phyloP scores from a whole-genome alignment of 768 basidiomycete genomes.

The Phylloporus arenicola region DNA sequence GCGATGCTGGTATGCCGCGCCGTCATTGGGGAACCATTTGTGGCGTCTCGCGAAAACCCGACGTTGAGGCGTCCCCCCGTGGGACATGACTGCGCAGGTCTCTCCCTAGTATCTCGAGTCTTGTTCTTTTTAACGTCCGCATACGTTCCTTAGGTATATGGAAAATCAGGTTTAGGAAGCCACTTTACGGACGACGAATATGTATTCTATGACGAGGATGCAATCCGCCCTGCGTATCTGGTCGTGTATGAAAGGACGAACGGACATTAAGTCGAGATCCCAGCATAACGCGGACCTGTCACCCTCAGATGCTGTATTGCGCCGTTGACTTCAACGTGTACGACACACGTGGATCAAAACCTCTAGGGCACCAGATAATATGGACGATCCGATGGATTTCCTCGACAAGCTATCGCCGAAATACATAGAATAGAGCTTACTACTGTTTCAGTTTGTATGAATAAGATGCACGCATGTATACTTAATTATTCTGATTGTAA shows the following conservation, averaged over 20 bases:
- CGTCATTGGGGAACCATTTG: constrained; percentile 14
- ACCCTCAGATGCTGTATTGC: neutral
- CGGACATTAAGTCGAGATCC: neutral
- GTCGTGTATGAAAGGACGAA: constrained; percentile 14
- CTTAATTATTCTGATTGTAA: neutral
- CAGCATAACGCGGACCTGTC: neutral
- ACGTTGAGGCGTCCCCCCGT: constrained; percentile 11
- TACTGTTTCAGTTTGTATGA: neutral
- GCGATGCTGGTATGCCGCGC: constrained; percentile 23
- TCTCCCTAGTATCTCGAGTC: neutral
- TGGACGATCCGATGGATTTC: neutral
- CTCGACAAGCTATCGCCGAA: neutral
- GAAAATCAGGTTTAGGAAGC: constrained; percentile 6
- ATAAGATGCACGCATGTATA: neutral
- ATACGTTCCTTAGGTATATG: constrained; percentile 9
- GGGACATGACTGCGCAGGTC: constrained; percentile 21
- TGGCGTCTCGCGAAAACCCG: constrained; percentile 5
- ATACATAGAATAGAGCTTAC: neutral
- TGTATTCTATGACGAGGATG: constrained; percentile 23
- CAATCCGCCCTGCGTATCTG: constrained; percentile 23
- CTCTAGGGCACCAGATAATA: neutral
- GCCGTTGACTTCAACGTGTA: neutral
- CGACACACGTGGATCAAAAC: neutral
- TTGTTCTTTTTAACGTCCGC: neutral
- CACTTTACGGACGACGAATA: constrained; percentile 19